phyloP scores from a whole-genome alignment of 2,329 filamentous ascomycete species.

The Tolypocladium cylindrosporum region DNA sequence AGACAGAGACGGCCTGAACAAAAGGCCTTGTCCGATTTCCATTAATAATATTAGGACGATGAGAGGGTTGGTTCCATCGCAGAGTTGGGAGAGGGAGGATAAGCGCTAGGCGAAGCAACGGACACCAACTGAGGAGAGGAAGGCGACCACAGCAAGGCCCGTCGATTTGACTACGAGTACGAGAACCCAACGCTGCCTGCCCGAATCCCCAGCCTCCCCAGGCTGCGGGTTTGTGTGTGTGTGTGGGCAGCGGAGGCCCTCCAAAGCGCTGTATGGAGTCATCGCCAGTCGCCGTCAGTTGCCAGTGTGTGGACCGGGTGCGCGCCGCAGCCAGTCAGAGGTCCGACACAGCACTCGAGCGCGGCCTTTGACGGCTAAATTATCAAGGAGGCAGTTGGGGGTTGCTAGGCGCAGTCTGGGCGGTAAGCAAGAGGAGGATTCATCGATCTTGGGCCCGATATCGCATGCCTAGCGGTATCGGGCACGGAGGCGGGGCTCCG shows the following conservation, averaged over 20 bases:
- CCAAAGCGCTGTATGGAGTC: background rate
- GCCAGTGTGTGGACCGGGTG: background rate
- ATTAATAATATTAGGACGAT: background rate
- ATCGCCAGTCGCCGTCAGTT: background rate
- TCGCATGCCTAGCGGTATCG: background rate
- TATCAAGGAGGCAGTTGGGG: background rate
- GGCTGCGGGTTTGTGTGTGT: background rate
- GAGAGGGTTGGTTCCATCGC: background rate
- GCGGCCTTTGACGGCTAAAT: background rate
- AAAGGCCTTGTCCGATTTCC: background rate
- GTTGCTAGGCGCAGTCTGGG: background rate
- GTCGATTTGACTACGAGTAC: background rate
- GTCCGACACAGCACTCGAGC: background rate
- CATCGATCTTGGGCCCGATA: background rate
- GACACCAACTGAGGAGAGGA: background rate
- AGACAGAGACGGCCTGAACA: background rate
- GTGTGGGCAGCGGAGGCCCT: background rate
- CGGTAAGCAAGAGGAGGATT: background rate
- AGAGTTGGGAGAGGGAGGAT: background rate
- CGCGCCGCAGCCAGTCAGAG: background rate
- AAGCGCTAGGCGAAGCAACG: background rate
- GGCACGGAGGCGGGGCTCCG: background rate
- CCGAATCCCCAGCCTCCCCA: background rate
- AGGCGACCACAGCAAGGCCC: background rate
- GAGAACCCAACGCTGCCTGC: background rate